Evolutionary conservation across 129 eudicot species (phyloP), one percentile per base, ranked within the genome.

Genomic region (Chrysanthemum lavandulifolium): DNA sequence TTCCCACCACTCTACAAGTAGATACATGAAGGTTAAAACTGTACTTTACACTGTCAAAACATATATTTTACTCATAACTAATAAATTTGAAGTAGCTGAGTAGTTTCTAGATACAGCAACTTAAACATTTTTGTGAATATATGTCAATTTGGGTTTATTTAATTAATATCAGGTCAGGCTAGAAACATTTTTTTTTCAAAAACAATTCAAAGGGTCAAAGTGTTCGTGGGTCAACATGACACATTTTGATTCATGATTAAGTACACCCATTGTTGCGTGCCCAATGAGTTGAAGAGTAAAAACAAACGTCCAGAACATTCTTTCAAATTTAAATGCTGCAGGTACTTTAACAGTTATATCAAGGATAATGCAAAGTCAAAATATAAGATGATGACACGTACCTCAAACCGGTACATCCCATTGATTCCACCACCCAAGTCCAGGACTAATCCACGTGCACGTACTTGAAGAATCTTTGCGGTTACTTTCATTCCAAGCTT

Each of bases 351-450:
- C 31, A 13, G 48, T 62, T 14, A 62, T 31, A 29, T 31, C 18
- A 5, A 29, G 14, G 49, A 62, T 31, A 31, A 62, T 62, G 45
- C 49, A 62, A 14, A 62, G 11, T 5, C 4, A 13, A 31, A 13
- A 29, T 62, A 68, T 48, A 59, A 57, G 62, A 68, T 59, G 54
- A 25, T 59, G 10, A 61, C 25, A 62, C 73, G 48, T 78, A 93
- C 98, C 98, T 89, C 92, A 81, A 87, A 89, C n/a, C 84, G 89
- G 45, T 76, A 76, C 95, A 93, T 93, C 61, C 92, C 97, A 27
- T 73, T 86, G 13, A 93, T 53, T 73, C 90, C 98, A 76, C 87
- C 89, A 65, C 96, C 98, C 86, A 89, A 81, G 69, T 93, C 90
- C 11, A 93, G 87, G 58, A 93, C 98, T 50, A 93, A 85, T 5